Conservation (phyloP, 208 protist genomes). For the Phytomonas sp. region DNA sequence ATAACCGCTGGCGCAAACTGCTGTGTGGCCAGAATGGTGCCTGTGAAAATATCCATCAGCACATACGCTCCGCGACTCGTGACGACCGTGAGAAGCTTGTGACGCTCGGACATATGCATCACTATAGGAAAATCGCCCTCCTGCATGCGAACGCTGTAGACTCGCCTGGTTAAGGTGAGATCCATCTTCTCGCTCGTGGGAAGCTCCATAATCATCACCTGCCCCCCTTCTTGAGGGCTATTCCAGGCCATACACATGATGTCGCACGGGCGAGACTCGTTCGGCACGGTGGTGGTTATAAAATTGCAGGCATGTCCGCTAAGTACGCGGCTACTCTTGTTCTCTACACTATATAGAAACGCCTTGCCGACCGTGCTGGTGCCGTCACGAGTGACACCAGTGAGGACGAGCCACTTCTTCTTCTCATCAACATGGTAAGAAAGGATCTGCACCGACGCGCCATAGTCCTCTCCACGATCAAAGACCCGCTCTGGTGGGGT, state of each 20-base stretch:
- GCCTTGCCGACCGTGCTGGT: conserved; percentile 88
- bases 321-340: conserved; percentile 89
- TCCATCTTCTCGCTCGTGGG: conserved; percentile 72
- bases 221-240: conserved; percentile 65
- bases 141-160: conserved; percentile 52
- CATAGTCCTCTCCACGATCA: conserved; percentile 88
- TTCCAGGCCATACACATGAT: conserved; percentile 95
- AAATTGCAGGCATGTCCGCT: conserved; percentile 97
- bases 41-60: conserved; percentile 95
- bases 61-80: conserved; percentile 94
- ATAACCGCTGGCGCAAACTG: conserved; percentile 94
- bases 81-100: conserved; percentile 95
- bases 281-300: conserved; percentile 63
- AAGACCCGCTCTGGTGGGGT: conserved; percentile 95
- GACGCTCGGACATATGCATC: conserved; percentile 92
- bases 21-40: conserved; percentile 91
- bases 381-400: conserved; percentile 85
- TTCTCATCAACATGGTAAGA: conserved; percentile 93
- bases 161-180: conserved; percentile 44
- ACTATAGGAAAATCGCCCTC: conserved; percentile 98
- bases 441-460: conserved; percentile 92
- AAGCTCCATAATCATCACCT: conserved; percentile 90
- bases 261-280: conserved; percentile 70
- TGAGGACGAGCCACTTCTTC: conserved; percentile 96
- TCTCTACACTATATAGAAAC: conserved; percentile 97